phyloP scores from a whole-genome alignment of 495 filamentous ascomycete species.

The Penicillium waksmanii region DNA sequence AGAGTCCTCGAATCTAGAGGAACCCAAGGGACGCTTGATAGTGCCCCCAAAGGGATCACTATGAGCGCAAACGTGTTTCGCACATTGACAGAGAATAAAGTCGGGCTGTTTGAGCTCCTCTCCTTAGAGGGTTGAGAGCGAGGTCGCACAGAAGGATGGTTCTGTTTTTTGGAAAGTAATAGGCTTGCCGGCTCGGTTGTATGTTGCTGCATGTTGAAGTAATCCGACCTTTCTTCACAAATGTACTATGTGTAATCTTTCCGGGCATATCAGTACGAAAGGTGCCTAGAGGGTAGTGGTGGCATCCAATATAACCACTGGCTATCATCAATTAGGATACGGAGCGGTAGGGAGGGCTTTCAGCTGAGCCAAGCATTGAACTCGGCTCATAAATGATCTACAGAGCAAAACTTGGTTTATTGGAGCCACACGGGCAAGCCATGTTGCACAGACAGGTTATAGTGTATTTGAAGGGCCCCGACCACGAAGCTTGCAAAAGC shows the following conservation, averaged over 20 bases:
- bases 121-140: not conserved
- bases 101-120: constrained; percentile 1
- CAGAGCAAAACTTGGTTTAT: not conserved
- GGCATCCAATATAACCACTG: constrained; percentile 1
- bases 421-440: not conserved
- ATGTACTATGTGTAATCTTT: not conserved
- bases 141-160: not conserved
- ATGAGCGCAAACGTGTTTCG: constrained; percentile 11
- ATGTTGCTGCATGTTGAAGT: not conserved
- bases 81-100: constrained; percentile 11
- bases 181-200: not conserved
- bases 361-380: not conserved
- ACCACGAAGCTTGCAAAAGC: not conserved
- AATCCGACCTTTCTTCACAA: not conserved
- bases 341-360: not conserved
- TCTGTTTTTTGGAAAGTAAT: not conserved
- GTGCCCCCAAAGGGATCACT: constrained; percentile 10
- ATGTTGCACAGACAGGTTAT: not conserved
- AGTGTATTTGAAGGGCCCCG: not conserved
- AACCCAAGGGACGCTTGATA: constrained; percentile 10
- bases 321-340: not conserved
- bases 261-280: no score
- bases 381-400: not conserved
- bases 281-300: not conserved
- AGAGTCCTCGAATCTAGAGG: constrained; percentile 3